phyloP scores from a whole-genome alignment of 352 stramenopile genomes.

The Pythium pectinolyticum region DNA sequence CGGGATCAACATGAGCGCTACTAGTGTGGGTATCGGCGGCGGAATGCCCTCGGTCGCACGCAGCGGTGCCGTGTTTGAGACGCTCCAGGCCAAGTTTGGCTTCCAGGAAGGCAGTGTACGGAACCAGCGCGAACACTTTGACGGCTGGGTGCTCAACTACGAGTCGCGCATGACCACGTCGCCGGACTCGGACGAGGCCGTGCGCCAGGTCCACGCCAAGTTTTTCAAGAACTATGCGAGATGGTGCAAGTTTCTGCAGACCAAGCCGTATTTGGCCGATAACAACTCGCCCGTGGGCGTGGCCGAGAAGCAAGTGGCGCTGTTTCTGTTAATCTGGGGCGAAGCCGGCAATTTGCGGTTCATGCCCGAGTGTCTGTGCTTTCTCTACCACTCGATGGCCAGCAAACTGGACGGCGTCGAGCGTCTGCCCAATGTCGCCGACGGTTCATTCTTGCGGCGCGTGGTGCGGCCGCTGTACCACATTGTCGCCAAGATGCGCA shows the following conservation, averaged over 20 bases:
- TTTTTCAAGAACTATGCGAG: conserved; percentile 93
- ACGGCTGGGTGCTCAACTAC: conserved; percentile 84
- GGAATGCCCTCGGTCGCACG: conserved; percentile 25
- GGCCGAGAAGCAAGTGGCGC: conserved; percentile 64
- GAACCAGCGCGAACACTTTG: conserved; percentile 87
- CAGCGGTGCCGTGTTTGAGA: conserved; percentile 63
- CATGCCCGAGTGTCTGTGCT: conserved; percentile 89
- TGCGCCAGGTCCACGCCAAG: conserved; percentile 89
- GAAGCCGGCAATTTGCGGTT: conserved; percentile 84
- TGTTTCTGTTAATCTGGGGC: conserved; percentile 87
- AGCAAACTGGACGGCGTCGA: conserved; percentile 67
- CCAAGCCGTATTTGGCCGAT: conserved; percentile 81
- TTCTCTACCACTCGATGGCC: conserved; percentile 83
- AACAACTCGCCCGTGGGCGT: conserved; percentile 23
- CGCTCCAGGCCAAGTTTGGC: conserved; percentile 81
- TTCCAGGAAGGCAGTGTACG: conserved; percentile 84
- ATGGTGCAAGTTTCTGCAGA: conserved; percentile 94
- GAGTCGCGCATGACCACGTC: conserved; percentile 51
- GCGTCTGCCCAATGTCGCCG: conserved; percentile 52
- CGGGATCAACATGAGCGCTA: conserved; percentile 2
- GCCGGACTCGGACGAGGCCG: conserved; percentile 54
- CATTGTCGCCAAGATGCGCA: conserved; percentile 74
- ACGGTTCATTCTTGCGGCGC: conserved; percentile 70
- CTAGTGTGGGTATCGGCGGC: conserved; percentile 23
- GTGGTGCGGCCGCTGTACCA: conserved; percentile 79